Evolutionary conservation across 192 early-diverging fungal genomes (phyloP).

Genomic region (Lunasporangiospora selenospora): DNA sequence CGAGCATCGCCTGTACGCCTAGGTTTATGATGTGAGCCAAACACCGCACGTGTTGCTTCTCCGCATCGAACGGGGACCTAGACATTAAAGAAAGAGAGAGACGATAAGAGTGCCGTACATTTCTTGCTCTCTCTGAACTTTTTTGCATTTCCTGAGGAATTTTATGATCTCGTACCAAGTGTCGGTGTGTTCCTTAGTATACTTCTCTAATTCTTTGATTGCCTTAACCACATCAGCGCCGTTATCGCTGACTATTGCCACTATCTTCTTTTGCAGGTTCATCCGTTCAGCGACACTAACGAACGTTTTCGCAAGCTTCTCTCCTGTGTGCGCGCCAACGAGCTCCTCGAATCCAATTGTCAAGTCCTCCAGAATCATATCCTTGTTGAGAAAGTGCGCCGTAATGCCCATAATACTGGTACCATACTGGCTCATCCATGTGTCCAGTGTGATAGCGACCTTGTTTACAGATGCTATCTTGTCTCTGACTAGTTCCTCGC

Average conservation of each 20-base stretch:
- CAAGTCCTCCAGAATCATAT: constrained; percentile 13
- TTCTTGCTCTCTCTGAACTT: too few species aligned
- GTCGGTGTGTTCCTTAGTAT: too few species aligned
- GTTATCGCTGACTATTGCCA: constrained; percentile 23
- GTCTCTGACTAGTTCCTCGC: neutral
- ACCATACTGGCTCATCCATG: constrained; percentile 18
- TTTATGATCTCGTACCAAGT: too few species aligned
- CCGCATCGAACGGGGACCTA: constrained; percentile 12
- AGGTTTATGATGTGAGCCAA: constrained; percentile 26
- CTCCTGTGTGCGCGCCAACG: constrained; percentile 11
- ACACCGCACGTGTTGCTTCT: constrained; percentile 21
- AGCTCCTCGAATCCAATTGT: constrained; percentile 14
- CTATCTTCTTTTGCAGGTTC: constrained; percentile 14
- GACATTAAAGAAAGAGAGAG: too few species aligned
- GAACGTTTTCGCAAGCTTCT: constrained; percentile 16
- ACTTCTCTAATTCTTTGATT: too few species aligned
- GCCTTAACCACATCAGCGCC: constrained; percentile 22
- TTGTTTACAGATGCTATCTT: too few species aligned
- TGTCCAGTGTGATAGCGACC: constrained; percentile 20
- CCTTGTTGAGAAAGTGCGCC: constrained; percentile 23
- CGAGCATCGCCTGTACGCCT: constrained; percentile 29
- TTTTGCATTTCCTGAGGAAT: too few species aligned
- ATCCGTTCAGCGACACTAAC: constrained; percentile 11
- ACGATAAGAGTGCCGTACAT: too few species aligned
- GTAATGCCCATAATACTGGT: constrained; percentile 7